Evolutionary conservation across 2,329 filamentous ascomycete species (phyloP).

Genomic region (Hysterium pulicare): DNA sequence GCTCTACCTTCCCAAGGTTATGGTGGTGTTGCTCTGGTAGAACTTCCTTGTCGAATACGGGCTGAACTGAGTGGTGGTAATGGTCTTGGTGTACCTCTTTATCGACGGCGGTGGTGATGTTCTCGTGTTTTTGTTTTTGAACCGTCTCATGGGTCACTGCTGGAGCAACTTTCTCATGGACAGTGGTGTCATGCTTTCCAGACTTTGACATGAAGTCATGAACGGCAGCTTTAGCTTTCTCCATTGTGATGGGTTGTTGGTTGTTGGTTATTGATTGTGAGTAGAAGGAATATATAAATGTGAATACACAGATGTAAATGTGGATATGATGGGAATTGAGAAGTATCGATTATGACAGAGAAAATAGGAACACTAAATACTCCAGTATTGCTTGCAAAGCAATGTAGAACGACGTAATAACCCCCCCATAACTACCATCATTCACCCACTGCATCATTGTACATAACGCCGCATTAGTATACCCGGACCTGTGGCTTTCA

Average conservation of each 20-base stretch:
- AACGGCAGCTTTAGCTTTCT: constrained; percentile 63
- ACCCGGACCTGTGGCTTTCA: too few relatives aligned
- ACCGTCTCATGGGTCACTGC: constrained; percentile 61
- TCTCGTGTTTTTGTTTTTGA: constrained; percentile 59
- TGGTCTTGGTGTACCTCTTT: constrained; percentile 70
- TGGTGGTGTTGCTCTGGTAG: constrained; percentile 62
- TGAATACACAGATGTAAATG: too few relatives aligned
- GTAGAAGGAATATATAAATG: not conserved
- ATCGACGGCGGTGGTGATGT: constrained; percentile 61
- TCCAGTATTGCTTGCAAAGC: too few relatives aligned
- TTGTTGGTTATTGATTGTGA: constrained; percentile 3
- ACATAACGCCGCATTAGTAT: too few relatives aligned
- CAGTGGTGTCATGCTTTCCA: constrained; percentile 67
- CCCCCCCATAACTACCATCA: too few relatives aligned
- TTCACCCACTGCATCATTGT: too few relatives aligned
- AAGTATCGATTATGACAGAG: too few relatives aligned
- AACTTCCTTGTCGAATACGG: constrained; percentile 54
- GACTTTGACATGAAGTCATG: constrained; percentile 57
- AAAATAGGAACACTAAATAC: too few relatives aligned
- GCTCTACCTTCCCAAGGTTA: constrained; percentile 57
- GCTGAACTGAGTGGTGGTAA: constrained; percentile 68
- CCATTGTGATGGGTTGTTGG: constrained; percentile 47
- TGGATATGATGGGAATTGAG: too few relatives aligned
- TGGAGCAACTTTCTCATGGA: constrained; percentile 62
- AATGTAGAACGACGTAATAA: too few relatives aligned